Percentiles rank a stretch among this genome's conserved stretches.
Conservation (phyloP, 116 monocot genomes). For the Posidonia oceanica region DNA sequence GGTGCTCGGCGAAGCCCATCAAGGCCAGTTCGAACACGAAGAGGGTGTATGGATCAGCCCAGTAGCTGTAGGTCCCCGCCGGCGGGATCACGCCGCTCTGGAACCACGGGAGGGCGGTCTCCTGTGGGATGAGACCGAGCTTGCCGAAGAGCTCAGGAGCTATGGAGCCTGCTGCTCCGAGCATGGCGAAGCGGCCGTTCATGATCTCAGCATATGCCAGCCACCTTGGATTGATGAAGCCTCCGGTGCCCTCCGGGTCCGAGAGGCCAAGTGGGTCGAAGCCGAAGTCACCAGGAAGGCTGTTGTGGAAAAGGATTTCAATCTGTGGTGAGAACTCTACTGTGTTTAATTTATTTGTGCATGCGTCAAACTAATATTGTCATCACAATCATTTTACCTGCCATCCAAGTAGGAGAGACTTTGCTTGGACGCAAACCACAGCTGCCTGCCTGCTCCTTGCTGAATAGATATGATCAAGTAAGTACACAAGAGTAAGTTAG, state of each 20-base stretch:
- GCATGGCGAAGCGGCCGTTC: slow-evolving; percentile 85
- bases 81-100: slow-evolving; percentile 83
- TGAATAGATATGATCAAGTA: background rate
- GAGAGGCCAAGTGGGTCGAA: slow-evolving; percentile 93
- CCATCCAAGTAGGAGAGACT: slow-evolving; percentile 75
- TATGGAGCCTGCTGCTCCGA: slow-evolving; percentile 54
- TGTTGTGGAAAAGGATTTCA: slow-evolving; percentile 7
- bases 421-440: slow-evolving; percentile 91
- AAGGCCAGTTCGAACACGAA: slow-evolving; percentile 85
- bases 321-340: background rate
- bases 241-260: slow-evolving; percentile 87
- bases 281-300: slow-evolving; percentile 84
- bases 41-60: slow-evolving; percentile 86
- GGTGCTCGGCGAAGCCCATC: slow-evolving; percentile 94
- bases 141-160: slow-evolving; percentile 82
- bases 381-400: slow-evolving; percentile 22
- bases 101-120: slow-evolving; percentile 94
- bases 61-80: slow-evolving; percentile 86
- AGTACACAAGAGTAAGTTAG: no score
- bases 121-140: slow-evolving; percentile 56
- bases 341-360: no score
- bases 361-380: no score
- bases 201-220: slow-evolving; percentile 84
- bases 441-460: slow-evolving; percentile 78
- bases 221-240: slow-evolving; percentile 94